A percentile compares a stretch with the other conserved stretches of the same genome.
Conservation (phyloP, 768 basidiomycete species). For the Boletus vinaceobasis region DNA sequence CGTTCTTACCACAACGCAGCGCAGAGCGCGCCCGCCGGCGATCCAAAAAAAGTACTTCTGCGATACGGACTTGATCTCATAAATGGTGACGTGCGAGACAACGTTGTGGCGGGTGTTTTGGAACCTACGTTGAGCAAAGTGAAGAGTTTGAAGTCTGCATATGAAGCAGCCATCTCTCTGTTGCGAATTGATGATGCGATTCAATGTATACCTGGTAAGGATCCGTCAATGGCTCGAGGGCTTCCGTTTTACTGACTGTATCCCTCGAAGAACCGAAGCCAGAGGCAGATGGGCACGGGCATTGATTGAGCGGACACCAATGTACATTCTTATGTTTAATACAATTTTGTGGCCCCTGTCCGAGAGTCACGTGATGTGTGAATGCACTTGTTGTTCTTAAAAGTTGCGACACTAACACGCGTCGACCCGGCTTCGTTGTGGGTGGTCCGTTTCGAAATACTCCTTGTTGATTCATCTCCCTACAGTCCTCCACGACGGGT, state of each 20-base stretch:
- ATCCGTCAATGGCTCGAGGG: background rate
- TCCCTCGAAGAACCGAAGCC: slow-evolving; percentile 58
- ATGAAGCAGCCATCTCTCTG: slow-evolving; percentile 92
- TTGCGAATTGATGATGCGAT: slow-evolving; percentile 97
- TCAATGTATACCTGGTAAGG: slow-evolving; percentile 80
- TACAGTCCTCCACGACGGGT: slow-evolving; percentile 9
- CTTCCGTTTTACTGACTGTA: slow-evolving; percentile 15
- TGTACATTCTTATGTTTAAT: slow-evolving; percentile 12
- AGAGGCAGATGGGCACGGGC: slow-evolving; percentile 74
- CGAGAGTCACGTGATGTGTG: slow-evolving; percentile 29
- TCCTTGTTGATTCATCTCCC: slow-evolving; percentile 7
- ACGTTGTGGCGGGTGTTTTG: slow-evolving; percentile 86
- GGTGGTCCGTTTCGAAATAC: slow-evolving; percentile 20
- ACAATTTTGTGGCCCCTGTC: background rate
- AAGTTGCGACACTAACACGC: slow-evolving; percentile 15
- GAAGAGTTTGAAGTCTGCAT: slow-evolving; percentile 93
- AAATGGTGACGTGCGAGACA: slow-evolving; percentile 94
- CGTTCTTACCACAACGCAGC: slow-evolving; percentile 97
- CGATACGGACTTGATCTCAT: slow-evolving; percentile 94
- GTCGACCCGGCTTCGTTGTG: slow-evolving; percentile 13
- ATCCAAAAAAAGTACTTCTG: slow-evolving; percentile 86
- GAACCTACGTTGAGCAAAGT: slow-evolving; percentile 98
- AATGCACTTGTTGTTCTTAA: slow-evolving; percentile 19
- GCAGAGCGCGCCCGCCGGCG: slow-evolving; percentile 85
- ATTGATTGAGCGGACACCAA: slow-evolving; percentile 37